A percentile compares a stretch with the other conserved stretches of the same genome.
phyloP scores from a whole-genome alignment of 2,329 filamentous ascomycete species.

The Calonectria montana region DNA sequence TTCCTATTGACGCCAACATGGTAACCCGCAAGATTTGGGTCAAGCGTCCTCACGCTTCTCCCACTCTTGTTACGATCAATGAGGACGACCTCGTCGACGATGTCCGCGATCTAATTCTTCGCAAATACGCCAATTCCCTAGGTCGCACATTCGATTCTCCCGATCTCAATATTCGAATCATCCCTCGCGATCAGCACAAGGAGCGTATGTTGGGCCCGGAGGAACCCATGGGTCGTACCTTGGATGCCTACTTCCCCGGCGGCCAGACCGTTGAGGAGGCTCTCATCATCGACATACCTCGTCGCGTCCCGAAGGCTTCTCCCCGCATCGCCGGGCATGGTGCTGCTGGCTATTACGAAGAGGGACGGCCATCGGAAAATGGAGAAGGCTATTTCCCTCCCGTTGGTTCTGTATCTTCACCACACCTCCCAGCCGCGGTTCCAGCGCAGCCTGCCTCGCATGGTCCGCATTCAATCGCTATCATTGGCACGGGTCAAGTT shows the following conservation, averaged over 20 bases:
- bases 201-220: slow-evolving; percentile 86
- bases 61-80: slow-evolving; percentile 85
- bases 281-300: slow-evolving; percentile 88
- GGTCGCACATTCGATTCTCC: slow-evolving; percentile 91
- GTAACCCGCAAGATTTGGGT: slow-evolving; percentile 92
- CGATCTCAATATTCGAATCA: slow-evolving; percentile 84
- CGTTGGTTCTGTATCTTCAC: slow-evolving; percentile 60
- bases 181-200: slow-evolving; percentile 72
- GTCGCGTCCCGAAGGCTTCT: slow-evolving; percentile 83
- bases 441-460: slow-evolving; percentile 49
- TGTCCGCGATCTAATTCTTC: slow-evolving; percentile 89
- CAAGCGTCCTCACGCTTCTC: slow-evolving; percentile 84
- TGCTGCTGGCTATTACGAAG: slow-evolving; percentile 68
- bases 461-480: slow-evolving; percentile 75
- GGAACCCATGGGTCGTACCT: slow-evolving; percentile 80
- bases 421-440: slow-evolving; percentile 55
- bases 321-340: slow-evolving; percentile 54
- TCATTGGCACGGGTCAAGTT: slow-evolving; percentile 83
- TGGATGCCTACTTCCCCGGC: slow-evolving; percentile 87
- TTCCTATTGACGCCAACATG: slow-evolving; percentile 62
- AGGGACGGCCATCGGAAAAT: slow-evolving; percentile 73
- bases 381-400: slow-evolving; percentile 88
- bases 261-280: slow-evolving; percentile 92
- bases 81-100: slow-evolving; percentile 96
- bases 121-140: slow-evolving; percentile 93